Percentiles rank a stretch among this genome's conserved stretches.
phyloP scores from a whole-genome alignment of 768 basidiomycete genomes.

The Pleurotus giganteus region DNA sequence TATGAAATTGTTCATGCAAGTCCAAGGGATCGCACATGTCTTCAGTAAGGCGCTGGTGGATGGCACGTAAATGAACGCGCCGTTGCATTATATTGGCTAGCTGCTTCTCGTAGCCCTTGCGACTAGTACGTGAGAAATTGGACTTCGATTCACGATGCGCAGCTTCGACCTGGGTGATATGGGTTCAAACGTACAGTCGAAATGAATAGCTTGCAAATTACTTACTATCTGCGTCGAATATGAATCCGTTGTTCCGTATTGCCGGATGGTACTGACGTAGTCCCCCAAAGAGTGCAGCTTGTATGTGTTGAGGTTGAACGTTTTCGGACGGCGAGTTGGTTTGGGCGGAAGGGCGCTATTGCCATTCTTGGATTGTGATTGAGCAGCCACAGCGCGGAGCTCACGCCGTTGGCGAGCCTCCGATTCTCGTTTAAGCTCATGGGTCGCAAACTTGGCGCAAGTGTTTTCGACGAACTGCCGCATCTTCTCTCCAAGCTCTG shows the following conservation, averaged over 20 bases:
- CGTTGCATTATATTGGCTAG: too few species aligned
- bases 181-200: background rate
- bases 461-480: slow-evolving; percentile 5
- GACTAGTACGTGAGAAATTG: too few species aligned
- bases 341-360: background rate
- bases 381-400: background rate
- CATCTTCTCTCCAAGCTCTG: slow-evolving; percentile 1
- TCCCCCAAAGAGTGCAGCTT: slow-evolving; percentile 40
- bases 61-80: too few species aligned
- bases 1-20: too few species aligned
- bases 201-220: background rate
- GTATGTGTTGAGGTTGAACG: slow-evolving; percentile 29
- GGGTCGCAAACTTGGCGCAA: slow-evolving; percentile 2
- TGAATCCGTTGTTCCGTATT: slow-evolving; percentile 35
- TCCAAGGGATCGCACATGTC: too few species aligned
- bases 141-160: slow-evolving; percentile 33
- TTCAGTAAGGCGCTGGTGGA: too few species aligned
- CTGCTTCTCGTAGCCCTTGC: too few species aligned
- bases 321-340: slow-evolving; percentile 13
- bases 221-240: slow-evolving; percentile 40
- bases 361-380: background rate
- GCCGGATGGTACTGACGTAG: slow-evolving; percentile 25
- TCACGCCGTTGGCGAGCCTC: background rate
- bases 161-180: slow-evolving; percentile 28
- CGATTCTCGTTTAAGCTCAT: slow-evolving; percentile 4